Evolutionary conservation across 192 early-diverging fungal genomes (phyloP).

Genomic region (Piromyces finnis): DNA sequence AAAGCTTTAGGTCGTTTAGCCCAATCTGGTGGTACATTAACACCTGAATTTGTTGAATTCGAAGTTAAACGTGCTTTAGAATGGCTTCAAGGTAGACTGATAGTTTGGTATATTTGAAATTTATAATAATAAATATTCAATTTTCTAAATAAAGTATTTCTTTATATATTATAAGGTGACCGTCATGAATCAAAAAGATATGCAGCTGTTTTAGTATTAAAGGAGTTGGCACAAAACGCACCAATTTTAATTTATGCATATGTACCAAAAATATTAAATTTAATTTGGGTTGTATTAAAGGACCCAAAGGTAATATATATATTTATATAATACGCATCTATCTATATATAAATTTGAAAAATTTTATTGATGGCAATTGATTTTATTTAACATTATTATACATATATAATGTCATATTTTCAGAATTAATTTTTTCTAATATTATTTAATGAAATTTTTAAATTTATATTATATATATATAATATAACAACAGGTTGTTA

Average conservation of each 20-base stretch:
- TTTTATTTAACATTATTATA: too few species aligned
- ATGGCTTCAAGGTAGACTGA: conserved; percentile 55
- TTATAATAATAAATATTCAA: too few species aligned
- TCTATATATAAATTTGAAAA: not conserved
- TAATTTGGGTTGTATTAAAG: conserved; percentile 65
- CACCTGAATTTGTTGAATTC: conserved; percentile 61
- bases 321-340: not conserved
- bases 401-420: too few species aligned
- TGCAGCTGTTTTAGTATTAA: conserved; percentile 61
- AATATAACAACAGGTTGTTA: conserved; percentile 20
- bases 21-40: conserved; percentile 3
- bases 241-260: conserved; percentile 68
- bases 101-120: too few species aligned
- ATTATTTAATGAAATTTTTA: too few species aligned
- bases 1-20: conserved; percentile 40
- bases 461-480: too few species aligned
- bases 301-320: conserved; percentile 38
- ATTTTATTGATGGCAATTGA: too few species aligned
- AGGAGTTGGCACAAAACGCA: conserved; percentile 53
- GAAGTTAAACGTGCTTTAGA: conserved; percentile 69
- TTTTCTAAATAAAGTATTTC: too few species aligned
- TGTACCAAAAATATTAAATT: conserved; percentile 61
- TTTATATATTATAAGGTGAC: conserved; percentile 25
- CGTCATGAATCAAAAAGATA: conserved; percentile 57
- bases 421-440: too few species aligned